Base-by-base conservation (phyloP, 1,284 basidiomycete species). In the Irpex rosettiformis region DNA sequence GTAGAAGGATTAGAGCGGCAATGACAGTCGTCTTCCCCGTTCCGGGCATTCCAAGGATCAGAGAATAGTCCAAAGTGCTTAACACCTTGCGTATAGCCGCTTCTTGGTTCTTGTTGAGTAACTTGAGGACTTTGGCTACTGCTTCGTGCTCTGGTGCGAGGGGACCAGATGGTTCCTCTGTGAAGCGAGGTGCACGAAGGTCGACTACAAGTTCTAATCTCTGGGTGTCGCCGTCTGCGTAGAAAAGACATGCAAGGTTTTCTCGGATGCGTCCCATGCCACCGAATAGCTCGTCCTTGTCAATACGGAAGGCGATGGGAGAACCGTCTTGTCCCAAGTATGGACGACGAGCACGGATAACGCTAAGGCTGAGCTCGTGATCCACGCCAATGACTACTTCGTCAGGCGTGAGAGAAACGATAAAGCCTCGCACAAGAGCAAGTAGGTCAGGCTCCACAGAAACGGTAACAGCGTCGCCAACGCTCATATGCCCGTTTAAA, bases 21-120 rank as follows among this genome's bases (percentile, higher is more conserved):
- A 98, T 91, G 3, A 96, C 92, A 0, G 95, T 97, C 33, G 96
- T 98, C 76, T 99, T 99, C 7, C 96, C 96, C 2, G 97, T 98
- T 0, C 96, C 96, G 1, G 96, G 96, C 97, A 99, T 98, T 24
- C 96, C 97, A 4, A 98, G 79, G 29, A 99, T 83, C 49, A 98
- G 76, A 0, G 95, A 88, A 70, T 98, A 99, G 72, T 99, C 96
- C 61, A 85, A 77, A 0, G 96, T 93, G 2, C 79, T 76, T 16
- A 98, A 73, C 2, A 91, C 92, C 62, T 86, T 89, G 28, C 75
- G 71, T 69, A 98, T 81, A 0, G 95, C 96, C 2, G 72, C 72
- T 49, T 77, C 71, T 73, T 99, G 97, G 61, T 89, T 88, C 0
- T 72, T 67, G 67, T 98, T 98, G 13, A 98, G 79, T 29, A 71